These are phyloP conservation scores for Ogataea kodamae DNA, from an alignment of 805 yeast species.

Conservation along the genomic window DNA sequence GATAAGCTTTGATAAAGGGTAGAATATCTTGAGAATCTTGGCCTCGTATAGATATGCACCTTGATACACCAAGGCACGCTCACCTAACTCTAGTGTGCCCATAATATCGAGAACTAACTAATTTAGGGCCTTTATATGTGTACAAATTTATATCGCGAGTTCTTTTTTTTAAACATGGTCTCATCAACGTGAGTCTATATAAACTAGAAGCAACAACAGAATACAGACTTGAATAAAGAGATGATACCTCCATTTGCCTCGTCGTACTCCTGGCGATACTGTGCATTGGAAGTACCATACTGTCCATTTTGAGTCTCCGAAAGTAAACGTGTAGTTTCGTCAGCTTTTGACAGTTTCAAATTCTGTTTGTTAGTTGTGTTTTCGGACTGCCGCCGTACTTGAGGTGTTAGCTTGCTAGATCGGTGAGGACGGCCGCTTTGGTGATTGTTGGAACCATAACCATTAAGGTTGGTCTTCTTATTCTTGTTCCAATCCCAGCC, in stretches of 20 bases:
- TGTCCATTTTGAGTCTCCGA: slow-evolving; percentile 11
- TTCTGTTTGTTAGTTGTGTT: slow-evolving; percentile 21
- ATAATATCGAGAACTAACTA: slow-evolving; percentile 1
- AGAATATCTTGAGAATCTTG: slow-evolving; percentile 62
- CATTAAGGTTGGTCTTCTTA: slow-evolving; percentile 76
- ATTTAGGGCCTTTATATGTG: too few species aligned
- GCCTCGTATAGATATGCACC: slow-evolving; percentile 92
- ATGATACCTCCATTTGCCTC: slow-evolving; percentile 14
- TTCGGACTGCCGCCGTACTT: slow-evolving; percentile 23
- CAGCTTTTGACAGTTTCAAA: slow-evolving; percentile 15
- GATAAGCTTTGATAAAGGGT: slow-evolving; percentile 44
- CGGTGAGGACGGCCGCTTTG: slow-evolving; percentile 24
- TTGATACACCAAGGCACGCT: slow-evolving; percentile 71
- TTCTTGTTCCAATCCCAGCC: slow-evolving; percentile 79
- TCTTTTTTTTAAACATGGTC: slow-evolving; percentile 4
- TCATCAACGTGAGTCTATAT: slow-evolving; percentile 8
- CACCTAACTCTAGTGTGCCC: slow-evolving; percentile 20
- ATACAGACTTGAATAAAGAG: slow-evolving; percentile 18
- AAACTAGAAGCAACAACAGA: slow-evolving; percentile 24
- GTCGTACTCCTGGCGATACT: slow-evolving; percentile 9
- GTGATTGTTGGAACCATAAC: slow-evolving; percentile 54
- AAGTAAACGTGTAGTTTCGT: slow-evolving; percentile 20
- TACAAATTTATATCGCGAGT: slow-evolving; percentile 7
- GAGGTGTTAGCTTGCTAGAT: slow-evolving; percentile 15
- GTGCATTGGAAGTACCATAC: slow-evolving; percentile 11